A percentile compares a stretch with the other conserved stretches of the same genome.
Conservation (phyloP, 495 filamentous ascomycete species). For the Penicillium cinerascens region DNA sequence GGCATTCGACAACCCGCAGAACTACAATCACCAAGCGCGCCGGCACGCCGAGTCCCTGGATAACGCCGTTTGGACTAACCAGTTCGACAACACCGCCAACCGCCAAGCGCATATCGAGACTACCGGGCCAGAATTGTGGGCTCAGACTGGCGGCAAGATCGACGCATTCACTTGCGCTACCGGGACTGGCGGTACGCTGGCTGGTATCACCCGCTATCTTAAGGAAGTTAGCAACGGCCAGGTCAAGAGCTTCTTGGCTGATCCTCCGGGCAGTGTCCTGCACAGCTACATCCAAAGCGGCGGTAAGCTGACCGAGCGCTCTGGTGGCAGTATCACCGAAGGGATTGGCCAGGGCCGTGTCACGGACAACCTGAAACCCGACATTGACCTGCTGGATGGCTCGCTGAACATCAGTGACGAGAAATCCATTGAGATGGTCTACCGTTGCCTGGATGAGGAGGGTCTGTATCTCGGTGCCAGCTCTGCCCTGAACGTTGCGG, state of each 20-base stretch:
- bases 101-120: conserved; percentile 93
- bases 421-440: conserved; percentile 97
- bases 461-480: conserved; percentile 95
- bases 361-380: conserved; percentile 85
- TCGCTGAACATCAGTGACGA: conserved; percentile 83
- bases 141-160: conserved; percentile 81
- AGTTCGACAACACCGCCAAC: conserved; percentile 97
- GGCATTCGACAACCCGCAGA: conserved; percentile 90
- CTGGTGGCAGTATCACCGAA: conserved; percentile 89
- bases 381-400: conserved; percentile 82
- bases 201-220: conserved; percentile 83
- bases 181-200: conserved; percentile 88
- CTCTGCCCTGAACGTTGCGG: conserved; percentile 88
- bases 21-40: conserved; percentile 95
- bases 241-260: conserved; percentile 88
- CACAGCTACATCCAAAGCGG: conserved; percentile 88
- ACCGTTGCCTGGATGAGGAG: conserved; percentile 94
- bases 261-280: conserved; percentile 88
- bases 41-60: conserved; percentile 79
- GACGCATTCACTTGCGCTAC: conserved; percentile 96
- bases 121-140: conserved; percentile 95
- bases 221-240: conserved; percentile 75
- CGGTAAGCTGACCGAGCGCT: conserved; percentile 75
- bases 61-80: conserved; percentile 98
- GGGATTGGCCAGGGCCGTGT: conserved; percentile 97